A percentile compares a stretch with the other conserved stretches of the same genome.
Conservation (phyloP, 805 yeast genomes). For the Sungouiozyma ichnusensis region DNA sequence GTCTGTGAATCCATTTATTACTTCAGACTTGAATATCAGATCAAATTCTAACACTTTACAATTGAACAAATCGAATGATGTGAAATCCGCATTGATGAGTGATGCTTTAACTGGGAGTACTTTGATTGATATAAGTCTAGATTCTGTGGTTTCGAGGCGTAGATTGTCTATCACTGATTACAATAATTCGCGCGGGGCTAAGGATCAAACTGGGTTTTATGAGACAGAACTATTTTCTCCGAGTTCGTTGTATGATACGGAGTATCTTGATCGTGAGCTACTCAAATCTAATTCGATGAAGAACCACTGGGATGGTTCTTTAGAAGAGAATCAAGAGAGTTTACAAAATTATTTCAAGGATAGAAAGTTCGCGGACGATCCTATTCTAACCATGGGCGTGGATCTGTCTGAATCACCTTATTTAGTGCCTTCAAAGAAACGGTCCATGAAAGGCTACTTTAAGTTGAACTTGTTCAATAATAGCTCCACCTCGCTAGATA, state of each 20-base stretch:
- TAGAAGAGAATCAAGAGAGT: slow-evolving; percentile 1
- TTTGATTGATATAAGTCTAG: slow-evolving; percentile 8
- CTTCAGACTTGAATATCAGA: neutral
- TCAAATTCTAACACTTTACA: slow-evolving; percentile 2
- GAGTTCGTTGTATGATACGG: no score
- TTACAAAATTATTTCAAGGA: neutral
- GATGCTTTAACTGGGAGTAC: slow-evolving; percentile 27
- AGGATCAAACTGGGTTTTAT: neutral
- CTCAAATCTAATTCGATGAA: no score
- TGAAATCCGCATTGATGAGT: slow-evolving; percentile 2
- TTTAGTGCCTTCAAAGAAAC: slow-evolving; percentile 5
- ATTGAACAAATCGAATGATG: slow-evolving; percentile 1
- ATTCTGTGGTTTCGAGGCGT: slow-evolving; percentile 4
- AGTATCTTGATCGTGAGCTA: no score
- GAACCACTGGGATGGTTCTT: no score
- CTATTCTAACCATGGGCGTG: neutral
- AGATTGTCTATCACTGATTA: slow-evolving; percentile 25
- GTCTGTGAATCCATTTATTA: neutral
- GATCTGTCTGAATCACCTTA: slow-evolving; percentile 1
- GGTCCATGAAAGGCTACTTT: slow-evolving; percentile 21
- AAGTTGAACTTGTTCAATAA: slow-evolving; percentile 19
- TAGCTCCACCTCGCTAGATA: slow-evolving; percentile 3
- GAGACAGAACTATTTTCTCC: slow-evolving; percentile 1
- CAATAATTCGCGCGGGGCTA: slow-evolving; percentile 5
- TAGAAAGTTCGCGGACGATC: slow-evolving; percentile 1